phyloP scores from a whole-genome alignment of 306 rosid species.

The Dicorynia guianensis region DNA sequence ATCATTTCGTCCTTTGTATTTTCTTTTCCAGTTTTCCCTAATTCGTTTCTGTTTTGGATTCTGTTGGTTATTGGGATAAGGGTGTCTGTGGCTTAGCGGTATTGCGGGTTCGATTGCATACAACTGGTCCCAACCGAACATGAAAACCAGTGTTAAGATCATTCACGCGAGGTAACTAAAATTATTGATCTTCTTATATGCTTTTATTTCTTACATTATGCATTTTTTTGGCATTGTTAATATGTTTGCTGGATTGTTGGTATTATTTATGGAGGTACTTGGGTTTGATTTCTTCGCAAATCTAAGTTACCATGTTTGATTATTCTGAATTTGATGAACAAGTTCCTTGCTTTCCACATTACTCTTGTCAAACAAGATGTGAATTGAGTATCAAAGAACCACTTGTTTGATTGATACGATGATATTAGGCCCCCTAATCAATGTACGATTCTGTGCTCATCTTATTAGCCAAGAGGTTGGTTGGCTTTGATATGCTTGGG shows the following conservation, averaged over 20 bases:
- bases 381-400: not conserved
- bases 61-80: constrained; percentile 47
- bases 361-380: not conserved
- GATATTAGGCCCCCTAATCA: not conserved
- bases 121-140: constrained; percentile 94
- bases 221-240: not conserved
- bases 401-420: not conserved
- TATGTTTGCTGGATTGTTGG: not conserved
- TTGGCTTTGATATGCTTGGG: not conserved
- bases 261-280: not conserved
- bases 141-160: constrained; percentile 93
- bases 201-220: not conserved
- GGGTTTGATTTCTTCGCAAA: not conserved
- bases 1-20: not conserved
- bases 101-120: constrained; percentile 87
- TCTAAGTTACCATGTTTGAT: not conserved
- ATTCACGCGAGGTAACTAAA: constrained; percentile 81
- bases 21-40: not conserved
- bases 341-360: not conserved
- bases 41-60: not conserved
- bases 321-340: not conserved
- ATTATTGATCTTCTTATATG: not conserved
- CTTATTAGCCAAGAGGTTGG: not conserved
- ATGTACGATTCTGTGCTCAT: constrained; percentile 1
- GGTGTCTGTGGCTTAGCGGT: constrained; percentile 89